Conservation (phyloP, 768 basidiomycete genomes). For the Kwoniella dejecticola region DNA sequence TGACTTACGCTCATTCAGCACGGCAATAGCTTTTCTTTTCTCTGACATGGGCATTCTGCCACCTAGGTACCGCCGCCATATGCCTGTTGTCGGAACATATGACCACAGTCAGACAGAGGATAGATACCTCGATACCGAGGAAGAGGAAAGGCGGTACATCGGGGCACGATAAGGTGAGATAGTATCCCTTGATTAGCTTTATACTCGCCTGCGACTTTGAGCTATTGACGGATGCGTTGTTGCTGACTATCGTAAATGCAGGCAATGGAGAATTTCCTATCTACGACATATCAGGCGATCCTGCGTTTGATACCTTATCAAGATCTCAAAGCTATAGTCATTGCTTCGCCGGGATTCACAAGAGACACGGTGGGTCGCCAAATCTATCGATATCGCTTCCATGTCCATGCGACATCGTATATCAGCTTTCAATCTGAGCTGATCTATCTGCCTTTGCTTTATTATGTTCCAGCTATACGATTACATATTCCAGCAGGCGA, state of each 20-base stretch:
- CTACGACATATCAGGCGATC: constrained; percentile 81
- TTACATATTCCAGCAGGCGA: constrained; percentile 79
- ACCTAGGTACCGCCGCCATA: constrained; percentile 80
- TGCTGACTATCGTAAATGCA: too few species aligned
- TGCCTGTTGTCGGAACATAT: constrained; percentile 95
- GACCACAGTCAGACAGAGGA: constrained; percentile 87
- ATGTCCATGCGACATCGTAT: too few species aligned
- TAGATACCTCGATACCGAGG: constrained; percentile 84
- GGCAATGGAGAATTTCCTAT: constrained; percentile 79
- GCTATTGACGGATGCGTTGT: too few species aligned
- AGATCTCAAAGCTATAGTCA: constrained; percentile 82
- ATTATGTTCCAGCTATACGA: constrained; percentile 65
- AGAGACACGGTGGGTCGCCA: constrained; percentile 75
- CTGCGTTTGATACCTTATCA: constrained; percentile 85
- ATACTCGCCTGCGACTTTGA: background rate
- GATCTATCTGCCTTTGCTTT: too few species aligned
- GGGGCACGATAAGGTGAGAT: constrained; percentile 76
- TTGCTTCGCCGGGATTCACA: constrained; percentile 96
- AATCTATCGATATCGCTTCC: too few species aligned
- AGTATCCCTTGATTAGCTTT: background rate
- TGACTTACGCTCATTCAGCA: too few species aligned
- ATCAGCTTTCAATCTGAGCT: too few species aligned
- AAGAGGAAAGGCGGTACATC: constrained; percentile 80
- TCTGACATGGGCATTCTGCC: background rate
- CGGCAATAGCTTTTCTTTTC: too few species aligned